Evolutionary conservation across 2,329 filamentous ascomycete genomes (phyloP), one percentile per base, ranked within the genome.

Genomic region (Fusarium sororula): DNA sequence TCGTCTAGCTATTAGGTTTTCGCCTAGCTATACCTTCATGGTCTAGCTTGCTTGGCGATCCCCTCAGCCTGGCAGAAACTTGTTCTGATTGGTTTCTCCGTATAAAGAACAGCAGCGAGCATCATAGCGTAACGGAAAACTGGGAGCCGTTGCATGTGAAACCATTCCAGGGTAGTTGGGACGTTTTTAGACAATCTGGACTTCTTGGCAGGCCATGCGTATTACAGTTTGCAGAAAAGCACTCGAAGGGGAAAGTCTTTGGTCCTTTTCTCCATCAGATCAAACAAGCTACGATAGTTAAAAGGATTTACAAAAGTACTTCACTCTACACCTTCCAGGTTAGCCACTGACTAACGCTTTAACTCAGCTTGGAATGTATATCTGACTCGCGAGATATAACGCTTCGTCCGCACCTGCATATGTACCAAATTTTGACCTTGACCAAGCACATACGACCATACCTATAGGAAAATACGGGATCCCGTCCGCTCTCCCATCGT

Each of bases 361-460:
- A 7, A 7, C 8, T 22, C 0, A 7, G 3, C 18, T 7, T 5
- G 3, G 15, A 20, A 22, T 22, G 3, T 4, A 3, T 22, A 11
- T 28, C 18, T 11, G 24, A 22, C 6, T 28, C 24, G 1, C 8
- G 6, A 15, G 24, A 22, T 20, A 7, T 8, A 7, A 30, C 20
- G 11, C 6, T 17, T 12, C 4, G 4, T 47, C 7, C 0, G 4
- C 6, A 11, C 1, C 0, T 12, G 6, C 0, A 17, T 0, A 2
- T 48, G 1, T 30, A 48, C 20, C 4, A 7, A 28, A 11, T 15
- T 22, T 5, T 0, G 26, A 1, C 9, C 9, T 7, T 0, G 1
- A 6, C 1, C 8, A 26, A 37, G 4, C n/a, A 53, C 50, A 53
- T 53, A 53, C 50, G 32, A 53, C 50, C 50, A 53, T 53, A 53